phyloP scores from a whole-genome alignment of 768 basidiomycete genomes.

The Pisolithus albus region DNA sequence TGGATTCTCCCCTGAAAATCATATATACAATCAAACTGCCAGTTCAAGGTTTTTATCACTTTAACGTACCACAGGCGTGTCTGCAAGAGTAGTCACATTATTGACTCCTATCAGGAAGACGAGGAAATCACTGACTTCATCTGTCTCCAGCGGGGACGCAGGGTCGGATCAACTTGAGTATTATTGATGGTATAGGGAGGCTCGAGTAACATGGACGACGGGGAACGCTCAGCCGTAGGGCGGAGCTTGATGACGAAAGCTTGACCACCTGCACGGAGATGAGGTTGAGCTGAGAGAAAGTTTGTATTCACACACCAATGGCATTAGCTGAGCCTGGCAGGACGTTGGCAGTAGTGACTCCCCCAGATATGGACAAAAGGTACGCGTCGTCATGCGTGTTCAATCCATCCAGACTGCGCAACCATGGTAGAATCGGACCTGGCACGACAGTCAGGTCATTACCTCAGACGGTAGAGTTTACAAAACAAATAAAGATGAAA shows the following conservation, averaged over 20 bases:
- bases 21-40: neutral
- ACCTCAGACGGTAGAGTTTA: no score
- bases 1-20: conserved; percentile 50
- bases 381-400: conserved; percentile 70
- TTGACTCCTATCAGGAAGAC: neutral
- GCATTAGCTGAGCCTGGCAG: conserved; percentile 63
- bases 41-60: conserved; percentile 13
- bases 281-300: neutral
- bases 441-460: neutral
- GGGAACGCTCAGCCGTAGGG: conserved; percentile 60
- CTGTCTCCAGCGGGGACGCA: conserved; percentile 55
- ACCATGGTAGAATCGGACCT: conserved; percentile 59
- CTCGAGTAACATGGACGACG: conserved; percentile 64
- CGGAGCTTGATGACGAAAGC: conserved; percentile 74
- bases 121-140: conserved; percentile 50
- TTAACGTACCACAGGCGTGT: conserved; percentile 50
- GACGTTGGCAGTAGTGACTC: conserved; percentile 68
- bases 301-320: conserved; percentile 38
- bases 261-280: conserved; percentile 50
- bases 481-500: no score
- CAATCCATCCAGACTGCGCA: conserved; percentile 63
- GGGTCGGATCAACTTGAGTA: conserved; percentile 24
- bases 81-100: conserved; percentile 25
- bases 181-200: conserved; percentile 54
- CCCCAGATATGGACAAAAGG: conserved; percentile 55